Conservation (phyloP, 306 rosid genomes). For the Ceratonia siliqua region DNA sequence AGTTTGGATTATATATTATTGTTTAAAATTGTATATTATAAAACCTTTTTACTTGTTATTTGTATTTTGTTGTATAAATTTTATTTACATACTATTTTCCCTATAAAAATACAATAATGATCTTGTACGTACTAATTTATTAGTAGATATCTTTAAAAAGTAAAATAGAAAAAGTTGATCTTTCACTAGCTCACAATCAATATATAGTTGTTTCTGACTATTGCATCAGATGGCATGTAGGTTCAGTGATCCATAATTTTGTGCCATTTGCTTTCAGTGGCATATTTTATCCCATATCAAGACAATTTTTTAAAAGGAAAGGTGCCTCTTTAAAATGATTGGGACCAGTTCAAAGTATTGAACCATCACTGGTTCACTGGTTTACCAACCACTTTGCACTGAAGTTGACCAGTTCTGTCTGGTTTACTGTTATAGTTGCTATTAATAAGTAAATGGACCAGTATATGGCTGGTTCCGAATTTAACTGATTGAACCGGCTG, state of each 20-base stretch:
- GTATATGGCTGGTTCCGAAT: neutral
- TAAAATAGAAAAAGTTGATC: neutral
- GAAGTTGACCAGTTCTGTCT: neutral
- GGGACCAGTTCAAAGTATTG: neutral
- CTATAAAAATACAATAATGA: neutral
- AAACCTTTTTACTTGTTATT: constrained; percentile 6
- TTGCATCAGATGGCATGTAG: constrained; percentile 13
- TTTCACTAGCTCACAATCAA: neutral
- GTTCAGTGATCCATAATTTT: neutral
- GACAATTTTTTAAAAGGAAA: neutral
- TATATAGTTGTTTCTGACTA: constrained; percentile 12
- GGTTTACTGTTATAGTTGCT: neutral
- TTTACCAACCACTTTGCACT: constrained; percentile 5
- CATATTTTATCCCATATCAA: neutral
- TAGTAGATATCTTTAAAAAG: neutral
- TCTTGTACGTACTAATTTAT: neutral
- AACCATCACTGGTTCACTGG: neutral
- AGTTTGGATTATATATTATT: neutral
- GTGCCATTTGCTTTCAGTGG: neutral
- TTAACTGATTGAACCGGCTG: neutral
- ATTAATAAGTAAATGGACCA: constrained; percentile 1
- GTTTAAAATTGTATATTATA: neutral
- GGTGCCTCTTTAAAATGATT: neutral
- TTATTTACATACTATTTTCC: constrained; percentile 19
- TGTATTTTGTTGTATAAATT: neutral